Evolutionary conservation across 306 rosid species (phyloP).

Genomic region (Cucumis melo): DNA sequence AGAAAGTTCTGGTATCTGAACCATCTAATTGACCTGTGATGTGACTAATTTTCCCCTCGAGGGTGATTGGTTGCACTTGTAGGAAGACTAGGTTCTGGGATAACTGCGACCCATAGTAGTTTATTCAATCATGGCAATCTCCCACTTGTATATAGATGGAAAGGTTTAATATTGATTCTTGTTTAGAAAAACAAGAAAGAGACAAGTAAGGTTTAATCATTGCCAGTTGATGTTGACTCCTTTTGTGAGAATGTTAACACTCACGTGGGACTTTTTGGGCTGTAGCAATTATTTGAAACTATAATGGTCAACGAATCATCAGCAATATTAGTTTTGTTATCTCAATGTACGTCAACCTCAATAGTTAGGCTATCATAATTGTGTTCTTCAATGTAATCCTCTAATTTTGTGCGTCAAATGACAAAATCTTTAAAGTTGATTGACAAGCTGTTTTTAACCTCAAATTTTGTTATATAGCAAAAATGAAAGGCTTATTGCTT

Average conservation of each 20-base stretch:
- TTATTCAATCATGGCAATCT: neutral
- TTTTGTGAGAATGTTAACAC: neutral
- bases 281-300: neutral
- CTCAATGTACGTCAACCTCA: neutral
- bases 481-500: neutral
- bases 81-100: neutral
- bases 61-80: neutral
- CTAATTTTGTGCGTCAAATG: neutral
- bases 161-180: neutral
- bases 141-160: neutral
- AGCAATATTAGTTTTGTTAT: neutral
- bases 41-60: neutral
- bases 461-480: neutral
- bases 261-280: neutral
- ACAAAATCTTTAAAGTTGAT: neutral
- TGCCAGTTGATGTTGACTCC: neutral
- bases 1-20: neutral
- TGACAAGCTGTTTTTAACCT: neutral
- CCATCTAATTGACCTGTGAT: neutral
- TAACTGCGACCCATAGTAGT: neutral
- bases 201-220: neutral
- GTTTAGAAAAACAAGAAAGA: neutral
- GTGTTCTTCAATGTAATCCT: neutral
- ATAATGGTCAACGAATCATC: neutral
- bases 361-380: neutral